Percentiles rank a stretch among this genome's conserved stretches.
phyloP scores from a whole-genome alignment of 2,329 filamentous ascomycete genomes.

The Trichoderma sp. region DNA sequence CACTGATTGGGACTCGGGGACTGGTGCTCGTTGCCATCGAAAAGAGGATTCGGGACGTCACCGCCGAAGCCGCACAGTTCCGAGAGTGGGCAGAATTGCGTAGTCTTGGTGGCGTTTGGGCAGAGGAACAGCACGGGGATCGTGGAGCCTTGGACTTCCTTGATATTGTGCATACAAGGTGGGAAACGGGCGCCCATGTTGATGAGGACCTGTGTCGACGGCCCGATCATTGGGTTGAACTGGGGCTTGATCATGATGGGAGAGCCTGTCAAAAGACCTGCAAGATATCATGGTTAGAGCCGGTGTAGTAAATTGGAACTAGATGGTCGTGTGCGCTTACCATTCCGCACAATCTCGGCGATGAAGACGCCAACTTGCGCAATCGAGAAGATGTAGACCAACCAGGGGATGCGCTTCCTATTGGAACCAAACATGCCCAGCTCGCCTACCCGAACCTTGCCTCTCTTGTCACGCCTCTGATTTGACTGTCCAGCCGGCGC shows the following conservation, averaged over 20 bases:
- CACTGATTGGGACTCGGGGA: slow-evolving; percentile 79
- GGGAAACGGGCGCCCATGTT: slow-evolving; percentile 94
- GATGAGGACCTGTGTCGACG: slow-evolving; percentile 84
- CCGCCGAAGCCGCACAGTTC: slow-evolving; percentile 80
- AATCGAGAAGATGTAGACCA: slow-evolving; percentile 76
- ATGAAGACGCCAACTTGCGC: slow-evolving; percentile 85
- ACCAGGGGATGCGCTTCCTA: slow-evolving; percentile 66
- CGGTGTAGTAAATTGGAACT: background rate
- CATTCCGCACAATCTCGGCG: slow-evolving; percentile 79
- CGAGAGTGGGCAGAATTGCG: slow-evolving; percentile 66
- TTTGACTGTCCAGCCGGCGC: slow-evolving; percentile 38
- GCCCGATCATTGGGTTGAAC: slow-evolving; percentile 98
- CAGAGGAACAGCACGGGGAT: slow-evolving; percentile 66
- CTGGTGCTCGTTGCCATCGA: slow-evolving; percentile 50
- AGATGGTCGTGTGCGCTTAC: slow-evolving; percentile 46
- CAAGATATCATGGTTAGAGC: slow-evolving; percentile 16
- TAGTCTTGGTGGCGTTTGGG: slow-evolving; percentile 69
- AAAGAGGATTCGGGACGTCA: slow-evolving; percentile 64
- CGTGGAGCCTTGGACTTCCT: slow-evolving; percentile 56
- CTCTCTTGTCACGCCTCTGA: slow-evolving; percentile 38
- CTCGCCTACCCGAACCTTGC: slow-evolving; percentile 55
- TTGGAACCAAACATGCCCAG: slow-evolving; percentile 58
- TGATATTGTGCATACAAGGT: slow-evolving; percentile 88
- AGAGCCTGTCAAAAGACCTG: slow-evolving; percentile 73
- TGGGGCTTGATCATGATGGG: slow-evolving; percentile 75